Percentiles rank a stretch among this genome's conserved stretches.
Evolutionary conservation across 2,329 filamentous ascomycete genomes (phyloP).

Genomic region (Rhynchosporium agropyri): DNA sequence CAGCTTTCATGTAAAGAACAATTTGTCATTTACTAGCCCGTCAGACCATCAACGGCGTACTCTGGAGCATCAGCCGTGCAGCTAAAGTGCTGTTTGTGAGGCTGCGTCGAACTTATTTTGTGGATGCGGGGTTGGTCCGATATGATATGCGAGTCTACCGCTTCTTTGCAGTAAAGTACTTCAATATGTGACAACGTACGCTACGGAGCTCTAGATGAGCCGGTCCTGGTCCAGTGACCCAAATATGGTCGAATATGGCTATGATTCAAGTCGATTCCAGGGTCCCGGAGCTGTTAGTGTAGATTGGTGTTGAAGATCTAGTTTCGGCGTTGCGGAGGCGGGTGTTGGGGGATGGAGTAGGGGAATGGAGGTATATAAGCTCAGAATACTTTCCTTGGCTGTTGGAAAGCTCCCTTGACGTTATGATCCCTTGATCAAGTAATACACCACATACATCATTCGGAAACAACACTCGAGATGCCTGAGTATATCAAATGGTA

Average conservation of each 20-base stretch:
- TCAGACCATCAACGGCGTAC: background rate
- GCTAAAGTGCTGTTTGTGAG: conserved; percentile 1
- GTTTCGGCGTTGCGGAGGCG: background rate
- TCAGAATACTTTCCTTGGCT: background rate
- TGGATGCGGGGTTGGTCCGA: background rate
- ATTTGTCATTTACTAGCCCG: conserved; percentile 1
- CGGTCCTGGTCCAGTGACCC: background rate
- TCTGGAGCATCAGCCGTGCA: conserved; percentile 1
- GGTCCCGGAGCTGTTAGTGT: too few species aligned
- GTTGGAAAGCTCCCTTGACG: background rate
- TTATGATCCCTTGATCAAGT: background rate
- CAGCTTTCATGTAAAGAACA: background rate
- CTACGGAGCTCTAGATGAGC: background rate
- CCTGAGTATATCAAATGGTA: conserved; percentile 28
- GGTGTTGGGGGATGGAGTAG: background rate
- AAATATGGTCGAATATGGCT: too few species aligned
- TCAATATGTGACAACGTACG: too few species aligned
- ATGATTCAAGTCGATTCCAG: too few species aligned
- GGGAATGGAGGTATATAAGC: background rate
- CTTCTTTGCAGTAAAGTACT: too few species aligned
- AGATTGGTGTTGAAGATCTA: too few species aligned
- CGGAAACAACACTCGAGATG: conserved; percentile 8
- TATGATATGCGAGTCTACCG: too few species aligned
- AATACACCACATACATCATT: background rate
- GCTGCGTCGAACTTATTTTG: background rate